Base-by-base conservation (phyloP, 176 grass and related monocot genomes). In the Eragrostis curvula region DNA sequence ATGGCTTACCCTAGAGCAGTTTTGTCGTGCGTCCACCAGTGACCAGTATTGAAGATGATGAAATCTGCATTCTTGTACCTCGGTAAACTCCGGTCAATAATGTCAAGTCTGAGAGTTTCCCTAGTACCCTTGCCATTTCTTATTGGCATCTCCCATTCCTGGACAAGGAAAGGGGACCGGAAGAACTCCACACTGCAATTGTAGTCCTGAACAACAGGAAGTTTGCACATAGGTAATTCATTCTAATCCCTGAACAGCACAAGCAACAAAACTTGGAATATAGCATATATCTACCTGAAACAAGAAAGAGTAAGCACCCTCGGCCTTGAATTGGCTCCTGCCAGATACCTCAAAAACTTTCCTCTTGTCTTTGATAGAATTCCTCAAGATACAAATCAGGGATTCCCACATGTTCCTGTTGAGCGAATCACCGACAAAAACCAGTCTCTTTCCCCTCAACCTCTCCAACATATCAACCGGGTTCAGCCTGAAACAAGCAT, bases 401-500 rank as follows among this genome's bases (percentile, higher is more conserved):
- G 96, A 98, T 57, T 98, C 96, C 96, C 96, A 98, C 96, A 98
- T 98, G 78, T 98, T 98, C 48, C 96, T 86, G 81, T 98, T 98
- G 77, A 98, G 88, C 0, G 96, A 98, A 81, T 98, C 96, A 44
- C 96, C 96, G 9, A 98, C 88, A 62, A 98, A 98, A 49, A 91
- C 96, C 66, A 98, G 55, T 25, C 96, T 86, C 84, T 98, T 91
- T 42, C 93, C 90, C 85, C 86, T 88, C 82, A 98, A 78, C 60
- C 74, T 83, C 62, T 95, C 87, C 85, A 98, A 79, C 90, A 98
- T 93, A 82, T 90, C 83, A 56, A 51, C 66, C 13, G 91, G 87
- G 75, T 94, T 79, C 71, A 94, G 88, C 18, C 91, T 97, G 65
- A 44, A 23, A 86, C 9, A 70, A 85, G 74, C 71, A 89, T n/a